These are phyloP conservation scores for Fusarium falciforme DNA, from an alignment of 2,329 filamentous ascomycete genomes.

Conservation along the genomic window DNA sequence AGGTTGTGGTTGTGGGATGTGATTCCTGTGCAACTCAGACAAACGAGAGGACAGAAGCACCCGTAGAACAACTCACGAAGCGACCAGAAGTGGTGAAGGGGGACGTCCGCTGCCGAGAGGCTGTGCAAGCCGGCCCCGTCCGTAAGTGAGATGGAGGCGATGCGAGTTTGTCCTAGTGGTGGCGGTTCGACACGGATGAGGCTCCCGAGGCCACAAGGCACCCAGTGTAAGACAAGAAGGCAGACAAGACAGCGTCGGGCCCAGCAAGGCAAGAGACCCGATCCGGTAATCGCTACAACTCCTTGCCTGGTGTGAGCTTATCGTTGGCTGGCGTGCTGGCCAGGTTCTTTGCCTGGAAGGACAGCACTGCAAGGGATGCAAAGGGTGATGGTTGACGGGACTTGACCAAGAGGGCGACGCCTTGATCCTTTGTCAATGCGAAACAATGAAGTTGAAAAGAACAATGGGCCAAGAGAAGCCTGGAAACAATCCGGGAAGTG, in stretches of 20 bases:
- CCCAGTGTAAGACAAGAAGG: slow-evolving; percentile 20
- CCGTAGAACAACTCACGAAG: slow-evolving; percentile 11
- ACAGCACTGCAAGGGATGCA: not conserved
- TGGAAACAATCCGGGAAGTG: not conserved
- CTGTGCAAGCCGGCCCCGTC: slow-evolving; percentile 23
- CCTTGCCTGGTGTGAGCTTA: not conserved
- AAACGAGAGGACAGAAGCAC: slow-evolving; percentile 1
- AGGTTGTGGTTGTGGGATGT: not conserved
- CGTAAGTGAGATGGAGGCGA: slow-evolving; percentile 13
- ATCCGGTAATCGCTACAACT: not conserved
- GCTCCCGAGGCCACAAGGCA: slow-evolving; percentile 14
- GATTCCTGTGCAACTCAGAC: slow-evolving; percentile 1
- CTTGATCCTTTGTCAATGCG: not conserved
- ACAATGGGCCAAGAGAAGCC: not conserved
- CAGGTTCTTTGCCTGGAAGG: not conserved
- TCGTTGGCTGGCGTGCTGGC: not conserved
- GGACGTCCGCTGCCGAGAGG: not conserved
- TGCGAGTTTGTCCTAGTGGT: slow-evolving; percentile 7
- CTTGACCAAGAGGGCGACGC: not conserved
- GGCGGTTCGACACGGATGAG: slow-evolving; percentile 20
- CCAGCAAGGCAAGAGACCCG: not conserved
- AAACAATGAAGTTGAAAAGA: not conserved
- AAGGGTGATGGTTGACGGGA: not conserved
- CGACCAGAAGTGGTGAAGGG: slow-evolving; percentile 12
- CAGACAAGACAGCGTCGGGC: slow-evolving; percentile 9